Base-by-base conservation (phyloP, 352 stramenopile genomes). In the Thalassiosira mediterranea region DNA sequence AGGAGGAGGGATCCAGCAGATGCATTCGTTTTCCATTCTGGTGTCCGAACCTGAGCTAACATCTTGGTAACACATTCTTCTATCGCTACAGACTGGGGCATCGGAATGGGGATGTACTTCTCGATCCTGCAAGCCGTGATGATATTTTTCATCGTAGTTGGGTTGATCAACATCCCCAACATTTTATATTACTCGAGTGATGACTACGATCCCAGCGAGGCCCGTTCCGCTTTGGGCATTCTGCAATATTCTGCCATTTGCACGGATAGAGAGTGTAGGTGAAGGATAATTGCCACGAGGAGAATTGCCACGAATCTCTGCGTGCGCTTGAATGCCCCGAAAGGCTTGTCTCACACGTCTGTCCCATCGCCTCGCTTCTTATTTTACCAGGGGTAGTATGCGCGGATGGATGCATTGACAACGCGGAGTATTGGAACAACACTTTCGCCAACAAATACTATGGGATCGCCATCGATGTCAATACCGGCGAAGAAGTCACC, bases 71-170 rank as follows among this genome's bases (percentile, higher is more conserved):
- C n/a, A n/a, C n/a, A n/a, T n/a, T n/a, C n/a, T n/a, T n/a, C n/a
- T n/a, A n/a, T n/a, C n/a, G n/a, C n/a, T n/a, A 53, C 48, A 48
- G 72, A 89, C 29, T 87, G 68, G 74, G 82, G 82, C 15, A 76
- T 79, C 31, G 82, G 82, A 17, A 58, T 89, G 4, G 72, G 65
- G 10, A 61, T 86, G 46, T 89, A 89, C 64, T 89, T 89, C 51
- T 76, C 64, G 10, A 86, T 59, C 15, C 31, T 89, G 0, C 21
- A 52, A 23, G 46, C 72, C 21, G 73, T 87, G 49, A 42, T 31
- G 0, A 23, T 83, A 4, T 67, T 87, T 11, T 69, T 87, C 29
- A 25, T 80, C 0, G 26, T 89, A 15, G 73, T 59, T 28, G 82
- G 79, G 15, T 44, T 68, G 0, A 40, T 87, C 23, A 87, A 79